Conservation (phyloP, 495 filamentous ascomycete species). For the Apiosordaria backusii region DNA sequence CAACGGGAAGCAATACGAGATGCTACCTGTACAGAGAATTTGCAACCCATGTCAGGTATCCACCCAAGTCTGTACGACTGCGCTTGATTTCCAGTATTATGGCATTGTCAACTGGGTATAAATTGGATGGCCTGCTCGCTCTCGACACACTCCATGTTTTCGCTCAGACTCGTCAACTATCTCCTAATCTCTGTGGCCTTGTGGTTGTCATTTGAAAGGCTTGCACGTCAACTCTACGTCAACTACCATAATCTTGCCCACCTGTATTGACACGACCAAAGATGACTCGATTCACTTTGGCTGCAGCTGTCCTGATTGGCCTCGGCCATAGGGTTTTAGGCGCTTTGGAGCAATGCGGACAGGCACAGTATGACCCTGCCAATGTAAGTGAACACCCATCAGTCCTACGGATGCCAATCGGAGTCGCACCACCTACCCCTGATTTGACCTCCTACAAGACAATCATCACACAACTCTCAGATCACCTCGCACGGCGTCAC, state of each 20-base stretch:
- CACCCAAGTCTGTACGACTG: background rate
- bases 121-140: background rate
- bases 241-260: background rate
- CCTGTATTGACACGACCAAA: background rate
- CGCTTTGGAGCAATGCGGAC: conserved; percentile 25
- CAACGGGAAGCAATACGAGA: conserved; percentile 1
- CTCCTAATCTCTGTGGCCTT: background rate
- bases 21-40: conserved; percentile 3
- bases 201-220: background rate
- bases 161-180: background rate
- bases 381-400: conserved; percentile 18
- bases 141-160: background rate
- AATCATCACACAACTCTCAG: background rate
- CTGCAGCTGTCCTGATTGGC: conserved; percentile 20
- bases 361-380: conserved; percentile 30
- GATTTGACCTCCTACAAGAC: background rate
- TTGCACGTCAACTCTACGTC: background rate
- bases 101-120: background rate
- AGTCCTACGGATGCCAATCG: background rate
- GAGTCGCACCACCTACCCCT: background rate
- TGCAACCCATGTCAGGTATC: background rate
- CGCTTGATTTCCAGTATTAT: background rate
- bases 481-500: background rate
- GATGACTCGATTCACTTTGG: conserved; percentile 22
- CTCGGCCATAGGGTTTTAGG: conserved; percentile 15